Conservation (phyloP, 805 yeast species). For the Candida namnaoensis region DNA sequence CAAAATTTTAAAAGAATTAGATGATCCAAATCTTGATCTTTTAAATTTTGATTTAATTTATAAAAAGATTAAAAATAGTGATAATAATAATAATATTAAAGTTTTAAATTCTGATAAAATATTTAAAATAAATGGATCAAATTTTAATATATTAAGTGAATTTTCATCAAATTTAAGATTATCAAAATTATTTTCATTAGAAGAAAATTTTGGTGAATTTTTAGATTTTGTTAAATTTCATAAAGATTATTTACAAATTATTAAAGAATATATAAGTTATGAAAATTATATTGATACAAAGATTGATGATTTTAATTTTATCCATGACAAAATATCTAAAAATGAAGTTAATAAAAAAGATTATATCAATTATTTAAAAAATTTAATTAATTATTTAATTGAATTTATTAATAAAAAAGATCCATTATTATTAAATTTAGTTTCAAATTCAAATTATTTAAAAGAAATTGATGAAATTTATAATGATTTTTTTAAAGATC, state of each 20-base stretch:
- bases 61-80: slow-evolving; percentile 19
- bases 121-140: slow-evolving; percentile 9
- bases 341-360: slow-evolving; percentile 19
- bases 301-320: slow-evolving; percentile 25
- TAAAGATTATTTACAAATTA: slow-evolving; percentile 42
- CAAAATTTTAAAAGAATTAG: slow-evolving; percentile 6
- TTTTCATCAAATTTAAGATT: slow-evolving; percentile 41
- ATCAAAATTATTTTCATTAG: slow-evolving; percentile 41
- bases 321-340: slow-evolving; percentile 16
- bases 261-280: slow-evolving; percentile 30
- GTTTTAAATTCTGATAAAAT: slow-evolving; percentile 4
- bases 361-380: slow-evolving; percentile 36
- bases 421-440: slow-evolving; percentile 29
- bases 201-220: slow-evolving; percentile 57
- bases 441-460: too few relatives aligned
- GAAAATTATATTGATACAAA: slow-evolving; percentile 34
- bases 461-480: slow-evolving; percentile 9
- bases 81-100: slow-evolving; percentile 20
- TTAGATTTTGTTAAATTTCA: slow-evolving; percentile 49
- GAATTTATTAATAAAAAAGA: slow-evolving; percentile 36
- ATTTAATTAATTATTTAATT: slow-evolving; percentile 40
- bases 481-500: background rate
- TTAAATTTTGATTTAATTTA: slow-evolving; percentile 29
- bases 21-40: slow-evolving; percentile 20
- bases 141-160: slow-evolving; percentile 32